A percentile compares a stretch with the other conserved stretches of the same genome.
phyloP scores from a whole-genome alignment of 805 yeast genomes.

The Huiozyma naganishii region DNA sequence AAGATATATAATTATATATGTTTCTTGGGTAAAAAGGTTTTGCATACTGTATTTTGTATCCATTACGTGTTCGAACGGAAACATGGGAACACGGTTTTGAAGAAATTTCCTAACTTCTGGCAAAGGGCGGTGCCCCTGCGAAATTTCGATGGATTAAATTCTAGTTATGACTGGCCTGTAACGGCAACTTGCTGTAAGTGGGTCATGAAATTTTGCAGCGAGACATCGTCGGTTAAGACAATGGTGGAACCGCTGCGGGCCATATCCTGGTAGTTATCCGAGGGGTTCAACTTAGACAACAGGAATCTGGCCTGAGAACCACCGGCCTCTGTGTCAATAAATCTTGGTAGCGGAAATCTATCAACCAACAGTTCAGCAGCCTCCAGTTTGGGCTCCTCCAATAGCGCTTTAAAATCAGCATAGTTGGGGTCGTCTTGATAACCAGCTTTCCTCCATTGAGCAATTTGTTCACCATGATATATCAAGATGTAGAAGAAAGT shows the following conservation, averaged over 20 bases:
- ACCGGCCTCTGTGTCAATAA: slow-evolving; percentile 95
- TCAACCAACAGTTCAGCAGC: slow-evolving; percentile 87
- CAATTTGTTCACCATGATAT: slow-evolving; percentile 89
- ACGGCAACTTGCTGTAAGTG: slow-evolving; percentile 91
- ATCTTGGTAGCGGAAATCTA: slow-evolving; percentile 95
- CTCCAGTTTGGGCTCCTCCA: slow-evolving; percentile 83
- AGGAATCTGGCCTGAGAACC: slow-evolving; percentile 97
- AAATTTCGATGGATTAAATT: not conserved
- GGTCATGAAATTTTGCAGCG: slow-evolving; percentile 87
- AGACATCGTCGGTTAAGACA: slow-evolving; percentile 93
- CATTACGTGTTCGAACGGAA: not conserved
- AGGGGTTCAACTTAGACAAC: slow-evolving; percentile 89
- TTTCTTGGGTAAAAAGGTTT: not conserved
- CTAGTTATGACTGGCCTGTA: slow-evolving; percentile 29
- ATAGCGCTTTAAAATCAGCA: slow-evolving; percentile 73
- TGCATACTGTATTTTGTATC: not conserved
- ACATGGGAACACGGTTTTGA: too few species aligned
- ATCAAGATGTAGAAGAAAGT: slow-evolving; percentile 95
- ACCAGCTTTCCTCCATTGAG: slow-evolving; percentile 92
- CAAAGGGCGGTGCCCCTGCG: not conserved
- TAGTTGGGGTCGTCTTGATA: slow-evolving; percentile 88
- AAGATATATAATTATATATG: not conserved
- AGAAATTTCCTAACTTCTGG: too few species aligned
- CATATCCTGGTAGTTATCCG: slow-evolving; percentile 61
- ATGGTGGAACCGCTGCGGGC: slow-evolving; percentile 51